These are phyloP conservation scores for Gossypium stocksii DNA, from an alignment of 345 rosid genomes.

Conservation along the genomic window DNA sequence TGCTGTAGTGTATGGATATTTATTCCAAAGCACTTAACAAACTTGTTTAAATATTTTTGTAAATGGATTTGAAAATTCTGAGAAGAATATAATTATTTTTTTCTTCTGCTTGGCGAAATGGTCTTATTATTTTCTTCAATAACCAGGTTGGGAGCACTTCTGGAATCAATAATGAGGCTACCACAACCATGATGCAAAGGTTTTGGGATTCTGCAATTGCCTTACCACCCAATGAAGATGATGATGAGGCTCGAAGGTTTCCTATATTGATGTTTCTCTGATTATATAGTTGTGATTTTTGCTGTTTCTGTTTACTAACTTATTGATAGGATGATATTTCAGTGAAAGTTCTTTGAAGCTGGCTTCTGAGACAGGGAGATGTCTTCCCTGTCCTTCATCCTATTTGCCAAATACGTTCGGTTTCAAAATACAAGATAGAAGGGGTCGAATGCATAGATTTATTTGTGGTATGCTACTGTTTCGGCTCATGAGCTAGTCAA, in stretches of 20 bases:
- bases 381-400: constrained; percentile 43
- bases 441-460: constrained; percentile 89
- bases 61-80: constrained; percentile 1
- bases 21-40: constrained; percentile 2
- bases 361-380: constrained; percentile 69
- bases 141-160: constrained; percentile 71
- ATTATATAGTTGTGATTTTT: constrained; percentile 14
- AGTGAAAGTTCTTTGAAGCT: constrained; percentile 87
- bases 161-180: constrained; percentile 69
- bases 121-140: constrained; percentile 9
- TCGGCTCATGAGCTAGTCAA: background rate
- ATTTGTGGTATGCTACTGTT: constrained; percentile 56
- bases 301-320: constrained; percentile 15
- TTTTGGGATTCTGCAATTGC: constrained; percentile 99
- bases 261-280: constrained; percentile 13
- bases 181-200: constrained; percentile 89
- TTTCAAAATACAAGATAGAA: constrained; percentile 86
- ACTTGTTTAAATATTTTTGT: background rate
- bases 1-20: background rate
- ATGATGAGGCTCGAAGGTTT: constrained; percentile 82
- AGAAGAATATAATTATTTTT: background rate
- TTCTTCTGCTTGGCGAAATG: background rate
- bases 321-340: constrained; percentile 23
- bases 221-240: constrained; percentile 68
- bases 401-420: constrained; percentile 40